Evolutionary conservation across 2,329 filamentous ascomycete genomes (phyloP).

Genomic region (Diaporthe eres): DNA sequence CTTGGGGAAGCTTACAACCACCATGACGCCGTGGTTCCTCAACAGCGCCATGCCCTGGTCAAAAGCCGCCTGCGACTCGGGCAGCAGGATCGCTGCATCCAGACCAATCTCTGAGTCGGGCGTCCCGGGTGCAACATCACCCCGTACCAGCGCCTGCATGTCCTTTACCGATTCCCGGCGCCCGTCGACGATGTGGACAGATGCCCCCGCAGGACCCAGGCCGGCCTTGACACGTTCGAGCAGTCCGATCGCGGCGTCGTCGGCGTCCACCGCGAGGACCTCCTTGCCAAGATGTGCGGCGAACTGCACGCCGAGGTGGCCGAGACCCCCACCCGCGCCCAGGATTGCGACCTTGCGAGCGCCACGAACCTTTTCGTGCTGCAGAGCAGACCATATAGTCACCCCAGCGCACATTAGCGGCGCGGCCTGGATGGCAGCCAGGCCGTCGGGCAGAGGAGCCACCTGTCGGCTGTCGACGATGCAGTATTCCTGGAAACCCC

Average conservation of each 20-base stretch:
- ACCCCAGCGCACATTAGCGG: slow-evolving; percentile 14
- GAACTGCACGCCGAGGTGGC: slow-evolving; percentile 9
- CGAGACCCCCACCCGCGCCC: slow-evolving; percentile 12
- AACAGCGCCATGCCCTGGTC: background rate
- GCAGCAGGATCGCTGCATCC: background rate
- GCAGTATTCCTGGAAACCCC: background rate
- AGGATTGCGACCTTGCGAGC: background rate
- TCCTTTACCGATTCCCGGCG: background rate
- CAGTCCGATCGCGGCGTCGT: background rate
- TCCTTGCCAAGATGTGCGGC: slow-evolving; percentile 4
- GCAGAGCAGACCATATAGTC: slow-evolving; percentile 8
- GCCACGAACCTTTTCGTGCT: background rate
- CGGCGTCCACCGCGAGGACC: background rate
- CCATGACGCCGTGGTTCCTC: background rate
- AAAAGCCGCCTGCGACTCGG: slow-evolving; percentile 12
- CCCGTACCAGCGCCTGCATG: background rate
- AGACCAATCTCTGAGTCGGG: background rate
- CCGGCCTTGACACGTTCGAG: background rate
- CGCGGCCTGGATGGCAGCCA: background rate
- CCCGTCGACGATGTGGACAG: background rate
- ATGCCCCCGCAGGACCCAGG: background rate
- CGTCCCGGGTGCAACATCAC: background rate
- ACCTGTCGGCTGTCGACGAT: slow-evolving; percentile 20
- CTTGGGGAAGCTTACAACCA: slow-evolving; percentile 14
- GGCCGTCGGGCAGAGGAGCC: background rate